These are phyloP conservation scores for Amphirosellinia nigrospora DNA, from an alignment of 495 filamentous ascomycete genomes.

Conservation along the genomic window DNA sequence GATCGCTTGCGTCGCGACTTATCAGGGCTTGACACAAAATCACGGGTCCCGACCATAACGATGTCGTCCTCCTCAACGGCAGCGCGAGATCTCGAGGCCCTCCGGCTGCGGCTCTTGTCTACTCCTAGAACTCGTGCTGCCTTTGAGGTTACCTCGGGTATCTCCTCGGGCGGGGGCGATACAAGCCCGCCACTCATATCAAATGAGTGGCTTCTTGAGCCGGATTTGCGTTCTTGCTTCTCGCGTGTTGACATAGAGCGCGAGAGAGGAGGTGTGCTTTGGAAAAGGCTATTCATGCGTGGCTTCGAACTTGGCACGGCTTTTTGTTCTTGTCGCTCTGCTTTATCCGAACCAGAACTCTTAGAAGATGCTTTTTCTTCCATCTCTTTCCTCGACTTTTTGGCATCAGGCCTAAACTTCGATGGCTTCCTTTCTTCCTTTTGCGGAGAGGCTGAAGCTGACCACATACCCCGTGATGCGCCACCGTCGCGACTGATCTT, in stretches of 20 bases:
- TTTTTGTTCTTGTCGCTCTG: constrained; percentile 42
- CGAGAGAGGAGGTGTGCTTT: constrained; percentile 57
- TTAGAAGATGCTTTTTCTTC: constrained; percentile 51
- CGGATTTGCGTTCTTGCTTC: constrained; percentile 50
- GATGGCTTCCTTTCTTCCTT: constrained; percentile 40
- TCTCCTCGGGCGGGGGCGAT: constrained; percentile 54
- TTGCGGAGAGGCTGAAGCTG: constrained; percentile 41
- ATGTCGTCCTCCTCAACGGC: constrained; percentile 51
- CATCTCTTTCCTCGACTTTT: constrained; percentile 40
- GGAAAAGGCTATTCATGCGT: constrained; percentile 56
- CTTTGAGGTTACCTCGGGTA: constrained; percentile 54
- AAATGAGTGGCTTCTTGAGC: constrained; percentile 56
- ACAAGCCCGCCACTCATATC: constrained; percentile 51
- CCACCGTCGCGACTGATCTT: constrained; percentile 52
- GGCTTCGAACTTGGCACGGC: constrained; percentile 29
- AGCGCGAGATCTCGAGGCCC: constrained; percentile 29
- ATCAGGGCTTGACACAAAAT: constrained; percentile 49
- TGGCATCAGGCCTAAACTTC: constrained; percentile 40
- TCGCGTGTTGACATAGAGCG: constrained; percentile 59
- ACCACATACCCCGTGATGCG: constrained; percentile 53
- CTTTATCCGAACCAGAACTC: constrained; percentile 52
- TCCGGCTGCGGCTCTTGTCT: constrained; percentile 47
- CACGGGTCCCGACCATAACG: constrained; percentile 52
- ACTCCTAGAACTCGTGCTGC: constrained; percentile 61
- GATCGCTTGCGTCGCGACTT: constrained; percentile 51